Percentiles rank a stretch among this genome's conserved stretches.
Evolutionary conservation across 164 flowering plant genomes (phyloP).

Genomic region (Magnolia kwangsiensis): DNA sequence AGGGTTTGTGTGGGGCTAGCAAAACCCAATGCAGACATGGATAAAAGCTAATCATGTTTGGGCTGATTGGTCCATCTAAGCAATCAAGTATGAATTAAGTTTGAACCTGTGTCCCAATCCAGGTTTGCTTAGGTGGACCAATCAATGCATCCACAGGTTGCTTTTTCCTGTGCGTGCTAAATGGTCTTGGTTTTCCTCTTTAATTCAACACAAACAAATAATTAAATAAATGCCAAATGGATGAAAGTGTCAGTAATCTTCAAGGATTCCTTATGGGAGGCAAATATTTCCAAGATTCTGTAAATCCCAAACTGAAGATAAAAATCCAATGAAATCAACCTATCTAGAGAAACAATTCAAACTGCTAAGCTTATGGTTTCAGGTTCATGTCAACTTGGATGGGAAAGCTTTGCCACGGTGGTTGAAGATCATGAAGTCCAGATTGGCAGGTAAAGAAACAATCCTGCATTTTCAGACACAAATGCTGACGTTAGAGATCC

Average conservation of each 20-base stretch:
- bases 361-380: conserved; percentile 14
- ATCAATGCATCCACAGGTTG: too few species aligned
- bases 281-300: background rate
- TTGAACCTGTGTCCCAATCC: too few species aligned
- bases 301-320: background rate
- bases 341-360: background rate
- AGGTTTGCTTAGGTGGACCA: too few species aligned
- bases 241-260: background rate
- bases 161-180: too few species aligned
- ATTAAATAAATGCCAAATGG: too few species aligned
- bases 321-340: background rate
- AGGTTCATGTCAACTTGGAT: conserved; percentile 41
- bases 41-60: too few species aligned
- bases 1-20: too few species aligned
- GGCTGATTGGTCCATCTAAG: too few species aligned
- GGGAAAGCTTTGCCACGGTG: conserved; percentile 73
- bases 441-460: conserved; percentile 70
- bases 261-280: background rate
- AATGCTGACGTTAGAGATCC: background rate
- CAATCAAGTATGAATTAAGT: too few species aligned
- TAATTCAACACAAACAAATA: too few species aligned
- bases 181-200: too few species aligned
- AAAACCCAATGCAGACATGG: too few species aligned
- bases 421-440: conserved; percentile 93
- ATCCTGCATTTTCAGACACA: conserved; percentile 55